Evolutionary conservation across 2,329 filamentous ascomycete genomes (phyloP), one percentile per base, ranked within the genome.

Genomic region (Cordyceps militaris): DNA sequence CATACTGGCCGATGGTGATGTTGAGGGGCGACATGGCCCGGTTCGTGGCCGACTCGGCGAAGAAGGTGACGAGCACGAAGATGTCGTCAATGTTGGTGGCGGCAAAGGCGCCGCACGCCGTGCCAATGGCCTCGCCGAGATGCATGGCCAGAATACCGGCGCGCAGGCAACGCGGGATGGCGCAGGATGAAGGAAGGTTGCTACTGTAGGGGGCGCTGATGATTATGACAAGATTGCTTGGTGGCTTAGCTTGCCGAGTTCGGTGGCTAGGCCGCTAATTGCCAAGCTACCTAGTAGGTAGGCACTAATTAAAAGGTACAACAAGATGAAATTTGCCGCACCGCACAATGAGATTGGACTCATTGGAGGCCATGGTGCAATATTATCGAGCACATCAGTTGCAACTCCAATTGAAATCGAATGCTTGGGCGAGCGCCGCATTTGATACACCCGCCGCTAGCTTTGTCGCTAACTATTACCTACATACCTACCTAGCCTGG

Each of bases 21-120:
- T 63, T 63, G 28, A 62, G 48, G 0, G 64, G 61, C n/a, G 64
- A 65, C 16, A 66, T 50, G 47, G 40, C 61, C 10, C 57, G 54
- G 59, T 64, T 66, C 9, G 66, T 65, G 10, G 68, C 59, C 6
- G 69, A 62, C 54, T 71, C 69, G 32, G 69, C 67, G 56, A 71
- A 71, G 62, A 71, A 72, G 55, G 70, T 71, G 49, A 70, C 68
- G 8, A 72, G 64, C 36, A 72, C 69, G 62, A 73, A 73, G n/a
- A 69, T 56, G 63, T 72, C 68, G 66, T 80, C 66, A 53, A 67
- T 66, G 59, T 68, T 69, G 57, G 66, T 69, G 60, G 66, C 56
- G 58, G 65, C 66, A 54, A 69, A 69, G 10, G 65, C 62, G 53
- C 58, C 60, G 61, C 66, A 67, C 30, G 66, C 66, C 14, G 64